Base-by-base conservation (phyloP, 352 stramenopile species). In the Phytophthora vignae region DNA sequence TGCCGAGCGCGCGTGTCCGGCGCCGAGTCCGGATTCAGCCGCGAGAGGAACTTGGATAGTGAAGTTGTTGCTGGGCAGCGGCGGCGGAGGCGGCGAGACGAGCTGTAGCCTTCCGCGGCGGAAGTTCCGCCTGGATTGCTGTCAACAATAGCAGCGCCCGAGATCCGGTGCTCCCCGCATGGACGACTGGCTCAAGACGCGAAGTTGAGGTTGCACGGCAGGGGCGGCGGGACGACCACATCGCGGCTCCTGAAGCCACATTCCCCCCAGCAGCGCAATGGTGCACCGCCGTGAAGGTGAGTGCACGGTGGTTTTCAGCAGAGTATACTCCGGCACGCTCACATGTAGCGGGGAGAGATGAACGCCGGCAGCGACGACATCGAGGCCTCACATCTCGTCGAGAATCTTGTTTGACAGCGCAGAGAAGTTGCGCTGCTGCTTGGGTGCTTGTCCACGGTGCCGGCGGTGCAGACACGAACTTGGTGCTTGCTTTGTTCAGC, bases 91-190 rank as follows among this genome's bases (percentile, higher is more conserved):
- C 12, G 36, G 27, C 27, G 42, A 44, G 38, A 2, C 15, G 15
- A 17, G 4, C 36, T 42, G 12, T 4, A 44, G 38, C 15, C 29
- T n/a, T n/a, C n/a, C n/a, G n/a, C n/a, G n/a, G n/a, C n/a, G n/a
- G n/a, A n/a, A n/a, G n/a, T 33, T 33, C 29, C 29, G 29, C 29
- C 29, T 12, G 38, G 38, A 44, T 15, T 17, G 55, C 55, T 71
- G 59, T 60, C 64, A 66, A 66, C 64, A 66, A 71, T 60, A 57
- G 54, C 57, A 53, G 5, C 53, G 53, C 53, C 31, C 27, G 33
- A 52, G 55, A 60, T 60, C 55, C 36, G 36, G 55, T 36, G 54
- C 21, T n/a, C 27, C 7, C 15, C 27, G 10, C 52, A 44, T n/a
- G 15, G 10, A 38, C 31, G 29, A 27, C 17, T 11, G 17, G 29